phyloP scores from a whole-genome alignment of 1,284 basidiomycete species.

The Ganoderma meredithae region DNA sequence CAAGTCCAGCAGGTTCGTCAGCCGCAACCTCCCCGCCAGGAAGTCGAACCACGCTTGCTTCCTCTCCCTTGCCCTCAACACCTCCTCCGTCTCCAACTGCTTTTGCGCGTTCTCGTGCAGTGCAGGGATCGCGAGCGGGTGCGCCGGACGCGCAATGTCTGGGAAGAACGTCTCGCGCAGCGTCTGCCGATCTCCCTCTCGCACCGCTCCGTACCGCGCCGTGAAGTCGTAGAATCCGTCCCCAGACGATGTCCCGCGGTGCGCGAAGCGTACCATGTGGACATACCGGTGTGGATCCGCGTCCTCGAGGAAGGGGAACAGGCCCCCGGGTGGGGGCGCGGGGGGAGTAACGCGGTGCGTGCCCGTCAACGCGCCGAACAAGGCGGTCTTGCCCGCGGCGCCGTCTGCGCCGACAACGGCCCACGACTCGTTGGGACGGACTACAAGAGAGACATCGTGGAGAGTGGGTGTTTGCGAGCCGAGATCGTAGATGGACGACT shows the following conservation, averaged over 20 bases:
- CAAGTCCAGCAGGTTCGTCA: slow-evolving; percentile 74
- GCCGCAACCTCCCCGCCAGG: slow-evolving; percentile 59
- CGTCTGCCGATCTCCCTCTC: slow-evolving; percentile 83
- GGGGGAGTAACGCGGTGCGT: slow-evolving; percentile 71
- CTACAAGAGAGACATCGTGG: slow-evolving; percentile 37
- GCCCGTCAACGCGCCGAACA: slow-evolving; percentile 61
- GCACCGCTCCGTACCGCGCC: slow-evolving; percentile 86
- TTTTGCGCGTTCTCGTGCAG: slow-evolving; percentile 42
- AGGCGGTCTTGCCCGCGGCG: slow-evolving; percentile 35
- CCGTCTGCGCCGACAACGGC: slow-evolving; percentile 36
- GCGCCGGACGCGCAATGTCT: slow-evolving; percentile 47
- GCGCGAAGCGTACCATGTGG: slow-evolving; percentile 78
- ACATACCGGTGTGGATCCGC: slow-evolving; percentile 59
- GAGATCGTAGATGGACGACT: slow-evolving; percentile 39
- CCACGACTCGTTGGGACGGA: slow-evolving; percentile 39
- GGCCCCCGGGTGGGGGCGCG: slow-evolving; percentile 65
- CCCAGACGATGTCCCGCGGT: slow-evolving; percentile 61
- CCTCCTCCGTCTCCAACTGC: slow-evolving; percentile 20
- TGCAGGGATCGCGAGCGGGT: slow-evolving; percentile 38
- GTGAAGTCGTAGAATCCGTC: slow-evolving; percentile 93
- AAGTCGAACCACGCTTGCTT: slow-evolving; percentile 53
- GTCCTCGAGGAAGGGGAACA: slow-evolving; percentile 73
- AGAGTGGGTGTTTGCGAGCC: slow-evolving; percentile 37
- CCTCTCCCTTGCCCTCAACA: slow-evolving; percentile 36
- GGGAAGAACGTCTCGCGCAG: slow-evolving; percentile 75